These are phyloP conservation scores for Penicillium sp. DNA, from an alignment of 2,329 filamentous ascomycete genomes.

Conservation along the genomic window DNA sequence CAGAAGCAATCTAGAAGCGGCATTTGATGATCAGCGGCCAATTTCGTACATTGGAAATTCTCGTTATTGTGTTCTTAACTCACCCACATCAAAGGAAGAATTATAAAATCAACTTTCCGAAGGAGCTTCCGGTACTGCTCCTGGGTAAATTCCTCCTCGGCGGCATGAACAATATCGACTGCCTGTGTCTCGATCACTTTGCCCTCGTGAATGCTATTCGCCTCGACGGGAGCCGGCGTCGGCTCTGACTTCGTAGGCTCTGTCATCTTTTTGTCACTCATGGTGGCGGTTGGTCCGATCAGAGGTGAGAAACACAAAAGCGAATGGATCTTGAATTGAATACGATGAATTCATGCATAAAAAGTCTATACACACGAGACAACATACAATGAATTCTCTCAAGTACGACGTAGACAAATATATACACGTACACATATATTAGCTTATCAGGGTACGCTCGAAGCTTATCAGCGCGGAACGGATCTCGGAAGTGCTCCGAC, in stretches of 20 bases:
- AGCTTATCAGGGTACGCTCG: too few species aligned
- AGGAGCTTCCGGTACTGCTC: not conserved
- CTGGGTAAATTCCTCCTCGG: not conserved
- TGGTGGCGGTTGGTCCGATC: not conserved
- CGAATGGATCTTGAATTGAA: not conserved
- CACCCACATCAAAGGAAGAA: not conserved
- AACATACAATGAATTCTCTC: not conserved
- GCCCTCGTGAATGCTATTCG: not conserved
- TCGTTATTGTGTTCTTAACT: not conserved
- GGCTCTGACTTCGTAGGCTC: not conserved
- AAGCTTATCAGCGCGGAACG: constrained; percentile 19
- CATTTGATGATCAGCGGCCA: not conserved
- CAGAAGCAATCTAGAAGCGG: not conserved
- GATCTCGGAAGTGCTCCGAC: constrained; percentile 20
- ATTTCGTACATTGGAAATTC: not conserved
- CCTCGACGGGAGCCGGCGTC: not conserved
- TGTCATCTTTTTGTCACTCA: not conserved
- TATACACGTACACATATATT: too few species aligned
- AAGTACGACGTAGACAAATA: too few species aligned
- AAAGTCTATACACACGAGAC: not conserved
- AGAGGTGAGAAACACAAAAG: not conserved
- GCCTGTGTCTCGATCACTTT: not conserved
- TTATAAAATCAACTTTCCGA: not conserved
- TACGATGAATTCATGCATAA: too few species aligned
- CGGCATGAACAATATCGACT: not conserved